Evolutionary conservation across 495 filamentous ascomycete genomes (phyloP), one percentile per base, ranked within the genome.

Genomic region (Echria macrotheca): DNA sequence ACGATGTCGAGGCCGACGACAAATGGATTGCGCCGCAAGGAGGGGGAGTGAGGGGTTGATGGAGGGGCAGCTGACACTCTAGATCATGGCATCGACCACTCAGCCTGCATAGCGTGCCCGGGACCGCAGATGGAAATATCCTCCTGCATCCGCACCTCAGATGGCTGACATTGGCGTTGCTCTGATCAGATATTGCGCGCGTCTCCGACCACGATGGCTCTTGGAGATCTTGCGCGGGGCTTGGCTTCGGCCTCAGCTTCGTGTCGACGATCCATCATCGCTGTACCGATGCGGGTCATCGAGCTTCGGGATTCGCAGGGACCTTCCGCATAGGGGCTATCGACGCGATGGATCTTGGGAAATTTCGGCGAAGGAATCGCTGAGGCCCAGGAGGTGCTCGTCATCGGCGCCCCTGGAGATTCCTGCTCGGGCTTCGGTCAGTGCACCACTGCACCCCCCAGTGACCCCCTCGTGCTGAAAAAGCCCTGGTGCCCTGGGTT

Each of bases 11-110:
- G 6, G 26, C 18, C 43, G 23, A 40, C 31, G 41, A 25, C 31
- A 36, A 36, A 35, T 44, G 42, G 48, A 38, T 38, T 49, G 14
- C 26, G 19, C 53, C 52, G 49, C 51, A 41, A 45, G 36, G 58
- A 59, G 58, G 58, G 51, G 50, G 40, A 54, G 44, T 40, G 54
- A 62, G 59, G 57, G 57, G 57, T 47, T 22, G 28, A 29, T 50
- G 47, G 59, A 60, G 61, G 61, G 44, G 28, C 44, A 60, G 51
- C 47, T 65, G 61, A 63, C 61, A 53, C 54, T 46, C 48, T 50
- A 32, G 49, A 25, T 10, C 21, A 41, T 12, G 29, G 36, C 44
- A 21, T 38, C 56, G 26, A 35, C 53, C 54, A 56, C 42, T 56
- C 61, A 55, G 33, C 40, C 26, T 42, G 38, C 50, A 28, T 38